These are phyloP conservation scores for Magnaporthiopsis incrustans DNA, from an alignment of 2,329 filamentous ascomycete species.

Conservation along the genomic window DNA sequence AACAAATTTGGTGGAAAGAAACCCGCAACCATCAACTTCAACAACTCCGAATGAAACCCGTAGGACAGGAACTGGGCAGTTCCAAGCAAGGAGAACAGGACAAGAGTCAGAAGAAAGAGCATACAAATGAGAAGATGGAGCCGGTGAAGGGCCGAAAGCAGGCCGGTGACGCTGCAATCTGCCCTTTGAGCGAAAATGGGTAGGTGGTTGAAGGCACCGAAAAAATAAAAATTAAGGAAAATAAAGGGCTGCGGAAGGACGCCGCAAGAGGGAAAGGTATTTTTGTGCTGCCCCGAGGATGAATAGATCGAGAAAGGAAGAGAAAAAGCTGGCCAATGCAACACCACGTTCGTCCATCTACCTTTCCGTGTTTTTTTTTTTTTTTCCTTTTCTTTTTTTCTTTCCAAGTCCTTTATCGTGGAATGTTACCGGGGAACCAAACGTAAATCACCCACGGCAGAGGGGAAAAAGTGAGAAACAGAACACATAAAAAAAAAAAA, in stretches of 20 bases:
- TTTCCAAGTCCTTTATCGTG: neutral
- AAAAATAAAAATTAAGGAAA: neutral
- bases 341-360: neutral
- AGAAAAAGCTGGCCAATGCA: neutral
- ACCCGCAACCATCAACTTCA: neutral
- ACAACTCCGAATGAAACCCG: neutral
- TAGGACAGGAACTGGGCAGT: neutral
- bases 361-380: neutral
- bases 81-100: neutral
- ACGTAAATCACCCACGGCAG: neutral
- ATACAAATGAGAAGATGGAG: neutral
- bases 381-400: neutral
- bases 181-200: neutral
- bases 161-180: neutral
- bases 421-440: neutral
- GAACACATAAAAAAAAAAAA: neutral
- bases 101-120: neutral
- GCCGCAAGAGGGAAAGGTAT: neutral
- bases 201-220: neutral
- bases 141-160: neutral
- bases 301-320: neutral
- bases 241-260: neutral
- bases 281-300: neutral
- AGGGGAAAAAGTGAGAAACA: neutral
- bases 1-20: neutral